Evolutionary conservation across 1,284 basidiomycete genomes (phyloP).

Genomic region (Mycena citricolor): DNA sequence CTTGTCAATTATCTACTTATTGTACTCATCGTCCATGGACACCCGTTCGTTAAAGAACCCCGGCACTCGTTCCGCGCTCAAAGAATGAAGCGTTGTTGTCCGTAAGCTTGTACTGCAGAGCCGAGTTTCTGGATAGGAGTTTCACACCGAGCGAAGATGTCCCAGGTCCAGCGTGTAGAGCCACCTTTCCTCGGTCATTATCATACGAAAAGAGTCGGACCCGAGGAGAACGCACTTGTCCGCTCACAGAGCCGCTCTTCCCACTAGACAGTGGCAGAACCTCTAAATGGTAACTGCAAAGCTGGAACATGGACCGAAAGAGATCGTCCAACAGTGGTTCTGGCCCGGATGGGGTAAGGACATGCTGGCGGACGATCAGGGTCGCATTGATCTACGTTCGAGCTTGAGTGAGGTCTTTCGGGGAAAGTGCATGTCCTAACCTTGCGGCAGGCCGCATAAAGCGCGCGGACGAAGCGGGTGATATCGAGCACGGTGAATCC

Average conservation of each 20-base stretch:
- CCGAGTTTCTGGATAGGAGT: constrained; percentile 48
- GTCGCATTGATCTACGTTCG: constrained; percentile 44
- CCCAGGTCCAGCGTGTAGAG: constrained; percentile 56
- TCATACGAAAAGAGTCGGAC: constrained; percentile 1
- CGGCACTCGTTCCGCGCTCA: constrained; percentile 64
- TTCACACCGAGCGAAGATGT: constrained; percentile 37
- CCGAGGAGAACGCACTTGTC: constrained; percentile 57
- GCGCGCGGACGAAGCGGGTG: constrained; percentile 54
- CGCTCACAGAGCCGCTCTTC: constrained; percentile 70
- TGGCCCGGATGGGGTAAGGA: constrained; percentile 41
- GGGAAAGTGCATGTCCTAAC: constrained; percentile 33
- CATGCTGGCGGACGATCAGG: constrained; percentile 63
- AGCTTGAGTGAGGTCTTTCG: constrained; percentile 1
- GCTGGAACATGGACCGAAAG: constrained; percentile 53
- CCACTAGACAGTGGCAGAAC: constrained; percentile 68
- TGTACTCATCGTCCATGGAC: neutral
- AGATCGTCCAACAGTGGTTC: constrained; percentile 53
- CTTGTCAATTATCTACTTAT: neutral
- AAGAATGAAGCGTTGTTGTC: constrained; percentile 66
- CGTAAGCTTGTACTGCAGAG: constrained; percentile 68
- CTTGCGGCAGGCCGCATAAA: constrained; percentile 53
- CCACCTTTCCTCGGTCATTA: constrained; percentile 42
- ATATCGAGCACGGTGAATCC: constrained; percentile 52
- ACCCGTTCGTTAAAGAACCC: constrained; percentile 45
- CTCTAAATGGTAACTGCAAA: constrained; percentile 66